Evolutionary conservation across 179 eudicot species (phyloP), one percentile per base, ranked within the genome.

Genomic region (Heliamphora pulchella): DNA sequence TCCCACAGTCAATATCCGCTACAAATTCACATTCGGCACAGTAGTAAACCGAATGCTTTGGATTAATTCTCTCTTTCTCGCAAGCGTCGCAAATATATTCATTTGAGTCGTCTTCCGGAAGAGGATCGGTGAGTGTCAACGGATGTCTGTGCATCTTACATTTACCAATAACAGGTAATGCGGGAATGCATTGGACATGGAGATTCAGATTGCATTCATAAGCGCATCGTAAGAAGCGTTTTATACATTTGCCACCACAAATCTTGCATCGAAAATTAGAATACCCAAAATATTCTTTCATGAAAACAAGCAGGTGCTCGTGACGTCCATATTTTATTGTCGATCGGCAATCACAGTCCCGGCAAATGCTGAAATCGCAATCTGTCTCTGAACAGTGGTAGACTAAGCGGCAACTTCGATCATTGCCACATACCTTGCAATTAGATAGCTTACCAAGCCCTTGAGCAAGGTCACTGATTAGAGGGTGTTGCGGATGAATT

Each of bases 51-150:
- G 20, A 39, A 71, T 15, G 55, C 20, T 17, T 50, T 15, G 75
- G 75, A 50, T 71, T 31, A 31, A 31, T 50, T 17, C 75, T 71
- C 5, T 71, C 58, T 13, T 71, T 71, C 57, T 71, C 58, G 75
- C 75, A 48, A 3, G 58, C 22, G 10, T 47, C 58, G 8, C 75
- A 71, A 9, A 0, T 4, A 6, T 18, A 64, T 10, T 22, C 43
- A 1, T 64, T 17, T 18, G 39, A 71, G 17, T 71, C 54, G 6
- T 71, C 75, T 47, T 47, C 22, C 1, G 54, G 18, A 44, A n/a
- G 58, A 47, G 75, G 58, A 71, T 50, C 13, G 44, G 8, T 18
- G 68, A 71, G 75, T 39, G 54, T 8, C 58, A 71, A 58, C 41
- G 8, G 2, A 39, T 47, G 75, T 11, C 18, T 47, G 58, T 50